A percentile compares a stretch with the other conserved stretches of the same genome.
Conservation (phyloP, 805 yeast species). For the Nakazawaea ambrosiae region DNA sequence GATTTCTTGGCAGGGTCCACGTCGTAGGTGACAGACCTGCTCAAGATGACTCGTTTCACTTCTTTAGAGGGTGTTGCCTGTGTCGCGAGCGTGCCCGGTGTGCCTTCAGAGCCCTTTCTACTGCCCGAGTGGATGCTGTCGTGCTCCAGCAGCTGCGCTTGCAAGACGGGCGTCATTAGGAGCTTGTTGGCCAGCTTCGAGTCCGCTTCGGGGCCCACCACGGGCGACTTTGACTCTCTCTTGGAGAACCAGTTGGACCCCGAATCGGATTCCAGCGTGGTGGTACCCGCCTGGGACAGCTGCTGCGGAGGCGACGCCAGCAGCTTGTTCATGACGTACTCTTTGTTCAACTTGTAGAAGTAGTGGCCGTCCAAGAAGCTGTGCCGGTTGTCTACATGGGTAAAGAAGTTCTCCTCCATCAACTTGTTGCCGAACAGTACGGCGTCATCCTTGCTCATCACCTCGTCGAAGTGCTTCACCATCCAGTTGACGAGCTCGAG, state of each 20-base stretch:
- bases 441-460: constrained; percentile 79
- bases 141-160: constrained; percentile 10
- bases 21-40: constrained; percentile 61
- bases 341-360: constrained; percentile 66
- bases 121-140: constrained; percentile 1
- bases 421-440: constrained; percentile 69
- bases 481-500: constrained; percentile 84
- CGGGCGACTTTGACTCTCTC: constrained; percentile 10
- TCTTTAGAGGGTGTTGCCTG: too few species aligned
- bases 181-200: neutral
- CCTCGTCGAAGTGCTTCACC: constrained; percentile 68
- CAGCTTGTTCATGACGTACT: constrained; percentile 32
- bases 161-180: constrained; percentile 11
- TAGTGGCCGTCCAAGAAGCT: constrained; percentile 89
- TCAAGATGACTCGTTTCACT: constrained; percentile 43
- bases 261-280: constrained; percentile 2
- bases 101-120: neutral
- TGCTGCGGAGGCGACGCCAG: neutral
- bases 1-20: constrained; percentile 71
- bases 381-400: constrained; percentile 81
- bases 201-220: neutral
- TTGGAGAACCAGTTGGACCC: constrained; percentile 9
- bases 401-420: constrained; percentile 65
- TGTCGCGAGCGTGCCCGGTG: neutral
- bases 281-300: neutral